Evolutionary conservation across 441 rosid species (phyloP), one percentile per base, ranked within the genome.

Genomic region (Lepidium campestre): DNA sequence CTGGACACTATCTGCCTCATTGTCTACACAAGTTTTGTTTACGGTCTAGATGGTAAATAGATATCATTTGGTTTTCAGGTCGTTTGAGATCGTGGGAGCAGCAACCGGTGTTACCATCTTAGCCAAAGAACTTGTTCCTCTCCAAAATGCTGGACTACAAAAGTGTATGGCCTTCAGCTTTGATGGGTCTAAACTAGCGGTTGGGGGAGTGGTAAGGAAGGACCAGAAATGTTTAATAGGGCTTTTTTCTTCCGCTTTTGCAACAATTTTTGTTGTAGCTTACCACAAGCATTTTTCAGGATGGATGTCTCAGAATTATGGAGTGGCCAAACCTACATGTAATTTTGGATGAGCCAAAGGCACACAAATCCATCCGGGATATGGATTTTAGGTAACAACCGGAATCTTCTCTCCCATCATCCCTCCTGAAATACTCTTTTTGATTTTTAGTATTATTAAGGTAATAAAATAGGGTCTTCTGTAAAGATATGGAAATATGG

Each of bases 121-220:
- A 80, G 73, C 72, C 22, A 87, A 87, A 78, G 83, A 81, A 34
- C 72, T 89, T 45, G 72, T 78, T 75, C 80, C 90, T 68, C 88
- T 91, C 12, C 61, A 75, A 71, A 83, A 81, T 75, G 93, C 76
- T 44, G 94, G 96, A 62, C 82, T 81, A 14, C 96, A 89, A 61
- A 89, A 88, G 70, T 94, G 96, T 77, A 67, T 91, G 52, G 82
- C 85, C 60, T 94, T 91, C 76, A 91, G 99, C 75, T 82, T 86
- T 42, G 99, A 93, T 79, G 96, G 97, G 66, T 89, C 97, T 57
- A 86, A 79, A 78, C 81, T 91, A 75, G 99, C 96, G 39, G 40
- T 84, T 50, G 99, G 99, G 34, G 97, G 96, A 61, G 76, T 71
- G 89, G 97, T 91, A 79, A 87, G 95, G 72, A 60, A 20, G 17